Evolutionary conservation across 768 basidiomycete species (phyloP).

Genomic region (Suillus fuscotomentosus): DNA sequence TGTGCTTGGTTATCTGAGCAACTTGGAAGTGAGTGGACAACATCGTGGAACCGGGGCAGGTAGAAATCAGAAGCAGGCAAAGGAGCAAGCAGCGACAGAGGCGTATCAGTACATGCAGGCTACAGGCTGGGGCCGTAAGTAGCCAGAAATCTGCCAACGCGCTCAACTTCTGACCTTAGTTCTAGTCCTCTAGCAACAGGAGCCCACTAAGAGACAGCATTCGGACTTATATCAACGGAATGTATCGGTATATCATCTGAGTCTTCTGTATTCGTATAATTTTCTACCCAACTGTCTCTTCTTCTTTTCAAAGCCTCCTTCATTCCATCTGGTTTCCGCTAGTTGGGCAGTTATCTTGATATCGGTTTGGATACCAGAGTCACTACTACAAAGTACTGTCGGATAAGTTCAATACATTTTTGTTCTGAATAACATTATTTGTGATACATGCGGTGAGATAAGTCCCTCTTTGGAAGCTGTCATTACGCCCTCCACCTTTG

Average conservation of each 20-base stretch:
- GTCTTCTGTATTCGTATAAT: background rate
- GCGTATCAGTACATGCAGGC: slow-evolving; percentile 45
- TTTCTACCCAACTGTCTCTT: background rate
- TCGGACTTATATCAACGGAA: background rate
- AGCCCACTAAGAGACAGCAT: background rate
- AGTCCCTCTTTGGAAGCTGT: slow-evolving; percentile 1
- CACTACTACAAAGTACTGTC: background rate
- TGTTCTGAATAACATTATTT: background rate
- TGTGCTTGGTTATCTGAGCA: slow-evolving; percentile 5
- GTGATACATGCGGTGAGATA: background rate
- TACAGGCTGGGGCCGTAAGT: slow-evolving; percentile 44
- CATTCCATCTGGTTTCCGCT: background rate
- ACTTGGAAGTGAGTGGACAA: slow-evolving; percentile 46
- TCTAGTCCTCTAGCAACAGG: background rate
- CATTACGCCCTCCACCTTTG: background rate
- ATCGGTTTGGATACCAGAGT: background rate
- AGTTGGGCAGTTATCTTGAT: background rate
- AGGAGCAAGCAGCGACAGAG: slow-evolving; percentile 63
- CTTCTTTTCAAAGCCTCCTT: background rate
- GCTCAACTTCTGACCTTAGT: background rate
- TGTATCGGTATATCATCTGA: slow-evolving; percentile 1
- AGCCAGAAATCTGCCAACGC: too few species aligned
- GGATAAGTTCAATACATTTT: background rate
- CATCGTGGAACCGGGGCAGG: slow-evolving; percentile 50
- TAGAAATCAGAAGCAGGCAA: slow-evolving; percentile 64